Base-by-base conservation (phyloP, 2,329 filamentous ascomycete genomes). In the Hypoxylon sp. region DNA sequence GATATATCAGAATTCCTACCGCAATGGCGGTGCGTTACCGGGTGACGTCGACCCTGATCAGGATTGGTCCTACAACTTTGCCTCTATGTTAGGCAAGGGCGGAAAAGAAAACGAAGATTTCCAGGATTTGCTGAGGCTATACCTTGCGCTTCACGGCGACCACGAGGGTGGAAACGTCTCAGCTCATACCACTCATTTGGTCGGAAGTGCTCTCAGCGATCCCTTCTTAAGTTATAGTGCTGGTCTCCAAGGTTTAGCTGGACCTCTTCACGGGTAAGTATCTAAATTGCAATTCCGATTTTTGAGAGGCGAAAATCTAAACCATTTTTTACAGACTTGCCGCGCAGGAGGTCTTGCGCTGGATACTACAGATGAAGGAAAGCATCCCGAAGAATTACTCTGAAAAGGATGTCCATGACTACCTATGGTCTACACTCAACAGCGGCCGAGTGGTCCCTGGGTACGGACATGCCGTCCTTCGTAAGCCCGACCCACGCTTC, bases 1-100 rank as follows among this genome's bases (percentile, higher is more conserved):
- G 83, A 98, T 99, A 78, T 98, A 99, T 87, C 94, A 97, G 78
- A 96, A 96, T 81, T 86, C 94, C 71, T 93, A 96, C 87, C 85
- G 88, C 74, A 89, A 94, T 80, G 87, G 86, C 64, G 90, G 91
- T 77, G 84, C 92, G 72, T 85, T 97, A 70, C 90, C 93, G 8
- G 88, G 91, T 74, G 84, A 92, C 80, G 85, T 97, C 54, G 94
- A 99, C 76, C 82, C 89, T 64, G 87, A 92, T 74, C 93, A 98
- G 83, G 96, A 99, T 82, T 99, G 96, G 96, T 92, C 94, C 0
- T 97, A 98, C 87, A 99, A 99, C 87, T 99, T 98, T 78, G 96
- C 96, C 50, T 93, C 94, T 73, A 94, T 98, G 90, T 88, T 98
- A 59, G 95, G 95, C 78, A 97, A 97, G 84, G 89, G 91, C 55